Evolutionary conservation across 179 eudicot genomes (phyloP).

Genomic region (Vitellaria paradoxa): DNA sequence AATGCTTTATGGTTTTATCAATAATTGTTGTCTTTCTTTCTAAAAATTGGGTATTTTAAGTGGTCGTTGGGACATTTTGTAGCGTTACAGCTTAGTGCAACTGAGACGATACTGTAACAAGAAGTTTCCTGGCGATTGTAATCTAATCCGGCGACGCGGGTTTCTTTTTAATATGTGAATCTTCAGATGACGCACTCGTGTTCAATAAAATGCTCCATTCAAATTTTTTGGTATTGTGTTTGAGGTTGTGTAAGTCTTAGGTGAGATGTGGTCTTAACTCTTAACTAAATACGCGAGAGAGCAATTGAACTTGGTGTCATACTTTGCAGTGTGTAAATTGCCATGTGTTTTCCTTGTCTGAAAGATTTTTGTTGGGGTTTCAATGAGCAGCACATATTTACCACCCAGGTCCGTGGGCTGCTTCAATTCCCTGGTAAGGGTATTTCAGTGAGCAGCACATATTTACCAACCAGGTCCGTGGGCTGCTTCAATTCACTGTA

Average conservation of each 20-base stretch:
- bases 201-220: constrained; percentile 3
- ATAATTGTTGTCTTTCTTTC: background rate
- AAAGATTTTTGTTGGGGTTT: too few relatives aligned
- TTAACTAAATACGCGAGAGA: background rate
- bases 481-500: too few relatives aligned
- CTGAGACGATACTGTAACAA: background rate
- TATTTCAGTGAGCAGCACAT: too few relatives aligned
- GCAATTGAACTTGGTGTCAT: too few relatives aligned
- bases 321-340: too few relatives aligned
- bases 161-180: background rate
- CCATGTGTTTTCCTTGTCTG: too few relatives aligned
- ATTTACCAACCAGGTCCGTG: too few relatives aligned
- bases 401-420: too few relatives aligned
- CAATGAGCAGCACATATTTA: too few relatives aligned
- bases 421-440: too few relatives aligned
- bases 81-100: background rate
- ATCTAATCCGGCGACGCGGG: background rate
- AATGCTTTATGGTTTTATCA: background rate
- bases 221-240: background rate
- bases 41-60: background rate
- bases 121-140: background rate
- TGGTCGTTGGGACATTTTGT: background rate
- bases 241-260: background rate
- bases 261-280: background rate
- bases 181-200: background rate